Evolutionary conservation across 805 yeast genomes (phyloP), one percentile per base, ranked within the genome.

Genomic region (Yamadazyma scolyti): DNA sequence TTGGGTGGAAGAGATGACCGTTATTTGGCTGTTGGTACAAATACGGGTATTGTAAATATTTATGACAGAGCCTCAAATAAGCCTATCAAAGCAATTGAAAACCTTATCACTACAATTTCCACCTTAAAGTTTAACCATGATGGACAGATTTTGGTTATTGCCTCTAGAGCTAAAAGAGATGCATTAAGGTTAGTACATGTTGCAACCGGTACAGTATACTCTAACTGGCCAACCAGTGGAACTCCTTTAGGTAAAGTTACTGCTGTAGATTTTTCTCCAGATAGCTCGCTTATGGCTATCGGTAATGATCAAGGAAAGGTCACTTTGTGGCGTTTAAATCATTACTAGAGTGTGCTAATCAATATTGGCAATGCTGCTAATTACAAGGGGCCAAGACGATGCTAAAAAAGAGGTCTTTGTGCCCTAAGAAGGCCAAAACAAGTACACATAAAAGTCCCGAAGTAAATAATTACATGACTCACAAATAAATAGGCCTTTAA

Each of bases 221-320:
- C 79, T 28, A 93, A 93, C 65, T 93, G 98, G 98, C 99, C 99
- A 11, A 93, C 97, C 2, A 79, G 90, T 31, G 88, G 88, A 5
- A 90, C 98, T 1, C 97, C 98, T 8, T 71, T 93, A 44, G 99
- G 98, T n/a, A 78, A 82, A 44, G 96, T 93, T 20, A 85, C 96
- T 0, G 59, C 79, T 11, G 81, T 78, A 2, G 74, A 77, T 10
- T 90, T 90, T 57, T 78, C 94, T 25, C 87, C 93, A 16, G 75
- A 76, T 40, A 77, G 79, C 37, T 93, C 86, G 57, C 76, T 89
- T 79, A 56, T 93, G 28, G 86, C 89, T 11, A 75, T 87, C 1
- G 98, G 96, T 40, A 90, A 89, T 48, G 95, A 86, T 48, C 85
- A 78, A 16, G 99, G 98, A 7, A 79, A 76, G 50, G 93, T 82